These are phyloP conservation scores for Kalanchoe fedtschenkoi DNA, from an alignment of 164 flowering plant species.

Conservation along the genomic window DNA sequence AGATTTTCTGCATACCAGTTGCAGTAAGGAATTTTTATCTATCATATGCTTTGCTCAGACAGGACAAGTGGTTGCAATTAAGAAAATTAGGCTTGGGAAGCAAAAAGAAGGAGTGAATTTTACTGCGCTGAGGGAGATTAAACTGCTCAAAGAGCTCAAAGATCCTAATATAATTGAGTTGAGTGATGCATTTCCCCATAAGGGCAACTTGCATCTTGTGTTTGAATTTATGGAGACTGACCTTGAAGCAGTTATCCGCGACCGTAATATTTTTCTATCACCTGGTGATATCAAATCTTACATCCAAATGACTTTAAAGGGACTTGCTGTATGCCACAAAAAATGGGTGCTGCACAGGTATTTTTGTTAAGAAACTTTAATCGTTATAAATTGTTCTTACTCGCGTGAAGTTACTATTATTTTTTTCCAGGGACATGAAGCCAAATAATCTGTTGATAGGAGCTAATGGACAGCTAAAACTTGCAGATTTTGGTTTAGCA, in stretches of 20 bases:
- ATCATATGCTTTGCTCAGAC: conserved; percentile 41
- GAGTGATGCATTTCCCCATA: conserved; percentile 93
- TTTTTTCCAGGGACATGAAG: conserved; percentile 84
- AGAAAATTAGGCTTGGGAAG: conserved; percentile 90
- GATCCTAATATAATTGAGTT: conserved; percentile 82
- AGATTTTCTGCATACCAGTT: background rate
- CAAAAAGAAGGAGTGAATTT: conserved; percentile 94
- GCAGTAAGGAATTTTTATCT: background rate
- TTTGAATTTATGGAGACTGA: conserved; percentile 98
- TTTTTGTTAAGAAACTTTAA: background rate
- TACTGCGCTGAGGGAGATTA: conserved; percentile 91
- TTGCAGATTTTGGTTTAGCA: conserved; percentile 96
- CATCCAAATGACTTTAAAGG: conserved; percentile 90
- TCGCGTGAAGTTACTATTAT: conserved; percentile 8
- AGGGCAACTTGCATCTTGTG: conserved; percentile 89
- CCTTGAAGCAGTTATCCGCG: conserved; percentile 91
- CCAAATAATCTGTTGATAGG: conserved; percentile 92
- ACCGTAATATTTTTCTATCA: conserved; percentile 80
- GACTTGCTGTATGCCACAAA: conserved; percentile 82
- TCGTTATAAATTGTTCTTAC: background rate
- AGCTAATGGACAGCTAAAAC: conserved; percentile 75
- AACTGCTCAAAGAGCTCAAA: conserved; percentile 85
- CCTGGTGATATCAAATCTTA: conserved; percentile 87
- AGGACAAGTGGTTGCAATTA: conserved; percentile 76
- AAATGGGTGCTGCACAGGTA: conserved; percentile 98